Evolutionary conservation across 2,329 filamentous ascomycete species (phyloP), one percentile per base, ranked within the genome.

Genomic region (Pseudogymnoascus sp.): DNA sequence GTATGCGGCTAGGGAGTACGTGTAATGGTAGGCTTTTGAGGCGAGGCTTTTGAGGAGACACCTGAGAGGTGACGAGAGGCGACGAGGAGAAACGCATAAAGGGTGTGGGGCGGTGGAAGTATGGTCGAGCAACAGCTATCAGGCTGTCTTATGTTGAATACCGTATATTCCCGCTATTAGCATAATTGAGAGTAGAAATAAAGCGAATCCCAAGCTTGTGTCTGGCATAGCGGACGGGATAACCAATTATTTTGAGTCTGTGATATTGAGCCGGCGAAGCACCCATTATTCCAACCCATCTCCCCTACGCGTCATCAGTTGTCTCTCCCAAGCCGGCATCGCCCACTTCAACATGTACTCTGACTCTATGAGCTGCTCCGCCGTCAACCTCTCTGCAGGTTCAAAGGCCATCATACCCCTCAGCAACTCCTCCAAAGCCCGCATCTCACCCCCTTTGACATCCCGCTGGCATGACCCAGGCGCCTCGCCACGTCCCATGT

Each of bases 371-470:
- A 37, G 31, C 21, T 63, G 23, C 51, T 61, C 43, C 16, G 37
- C 62, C 10, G 48, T 36, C 13, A 63, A 19, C 10, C 62, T 34
- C 13, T 57, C 21, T 1, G 60, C 13, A 23, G 54, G 62, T 36
- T 28, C 21, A 37, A 63, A 63, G 23, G 37, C n/a, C 39, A 65
- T 34, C 19, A 65, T 48, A 60, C 57, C 64, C 62, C 64, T 63
- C 45, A 62, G 45, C n/a, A 13, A 51, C 51, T 39, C 43, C n/a
- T 57, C 62, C 57, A 66, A 43, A 34, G n/a, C 6, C 39, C 34
- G 65, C 43, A 63, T 63, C 60, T 62, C 43, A 62, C 41, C 54
- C 13, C 23, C 23, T 31, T 54, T n/a, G 13, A 28, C 13, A 51
- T 51, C 45, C 45, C 45, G 28, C 23, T 51, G 45, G 5, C 23